A percentile compares a stretch with the other conserved stretches of the same genome.
Conservation (phyloP, 2,329 filamentous ascomycete genomes). For the Diaporthe ilicicola region DNA sequence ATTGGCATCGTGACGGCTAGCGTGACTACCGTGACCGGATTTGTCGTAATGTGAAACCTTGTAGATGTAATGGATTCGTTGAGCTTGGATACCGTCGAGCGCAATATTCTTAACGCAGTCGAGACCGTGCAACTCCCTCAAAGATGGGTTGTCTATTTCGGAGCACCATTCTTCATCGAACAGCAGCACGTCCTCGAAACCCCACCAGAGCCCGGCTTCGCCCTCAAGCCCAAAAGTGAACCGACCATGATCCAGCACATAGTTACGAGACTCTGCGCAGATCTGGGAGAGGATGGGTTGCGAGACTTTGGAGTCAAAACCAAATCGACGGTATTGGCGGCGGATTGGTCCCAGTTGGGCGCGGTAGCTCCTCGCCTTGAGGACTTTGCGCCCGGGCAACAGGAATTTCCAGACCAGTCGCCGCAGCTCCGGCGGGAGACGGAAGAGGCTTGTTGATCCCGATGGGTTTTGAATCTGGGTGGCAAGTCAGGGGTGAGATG, state of each 20-base stretch:
- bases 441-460: neutral
- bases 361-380: neutral
- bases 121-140: neutral
- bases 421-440: neutral
- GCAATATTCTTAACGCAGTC: neutral
- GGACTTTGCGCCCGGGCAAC: neutral
- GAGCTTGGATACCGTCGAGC: neutral
- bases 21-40: neutral
- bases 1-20: neutral
- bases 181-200: neutral
- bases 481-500: neutral
- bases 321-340: neutral
- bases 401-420: neutral
- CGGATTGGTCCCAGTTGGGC: neutral
- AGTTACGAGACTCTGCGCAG: neutral
- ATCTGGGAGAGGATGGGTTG: conserved; percentile 10
- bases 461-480: neutral
- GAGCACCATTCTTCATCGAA: neutral
- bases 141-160: neutral
- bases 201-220: neutral
- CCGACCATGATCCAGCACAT: neutral
- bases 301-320: neutral
- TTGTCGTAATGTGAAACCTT: neutral
- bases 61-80: neutral
- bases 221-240: neutral